These are phyloP conservation scores for Chlorella sp. DNA, from an alignment of 139 green algal species.

Conservation along the genomic window DNA sequence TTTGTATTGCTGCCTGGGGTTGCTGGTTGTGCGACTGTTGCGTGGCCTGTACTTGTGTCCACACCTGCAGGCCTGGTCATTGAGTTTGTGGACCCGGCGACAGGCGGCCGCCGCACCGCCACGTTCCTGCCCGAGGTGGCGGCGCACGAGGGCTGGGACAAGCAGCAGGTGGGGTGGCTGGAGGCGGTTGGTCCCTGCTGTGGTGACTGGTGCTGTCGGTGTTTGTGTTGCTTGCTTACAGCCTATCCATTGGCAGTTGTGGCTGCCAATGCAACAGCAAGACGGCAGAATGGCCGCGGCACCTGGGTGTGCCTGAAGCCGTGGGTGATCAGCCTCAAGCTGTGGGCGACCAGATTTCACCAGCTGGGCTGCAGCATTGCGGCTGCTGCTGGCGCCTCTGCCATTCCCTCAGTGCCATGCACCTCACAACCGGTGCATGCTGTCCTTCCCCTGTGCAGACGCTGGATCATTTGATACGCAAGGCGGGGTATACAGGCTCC, in stretches of 20 bases:
- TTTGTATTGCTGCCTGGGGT: too few relatives aligned
- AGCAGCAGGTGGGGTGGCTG: conserved; percentile 24
- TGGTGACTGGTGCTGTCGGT: background rate
- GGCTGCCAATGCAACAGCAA: background rate
- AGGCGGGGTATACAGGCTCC: conserved; percentile 33
- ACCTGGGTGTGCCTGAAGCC: too few relatives aligned
- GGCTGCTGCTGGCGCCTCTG: background rate
- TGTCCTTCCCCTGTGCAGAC: conserved; percentile 34
- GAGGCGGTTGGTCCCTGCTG: background rate
- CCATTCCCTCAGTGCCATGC: background rate
- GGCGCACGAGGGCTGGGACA: conserved; percentile 66
- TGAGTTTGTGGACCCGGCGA: conserved; percentile 69
- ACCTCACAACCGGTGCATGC: background rate
- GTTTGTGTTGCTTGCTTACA: background rate
- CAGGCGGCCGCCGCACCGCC: conserved; percentile 56
- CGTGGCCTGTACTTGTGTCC: background rate
- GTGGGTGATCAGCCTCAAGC: too few relatives aligned
- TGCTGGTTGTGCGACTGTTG: background rate
- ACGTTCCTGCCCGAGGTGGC: conserved; percentile 87
- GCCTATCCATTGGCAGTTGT: too few relatives aligned
- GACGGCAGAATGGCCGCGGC: too few relatives aligned
- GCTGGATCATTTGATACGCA: conserved; percentile 72
- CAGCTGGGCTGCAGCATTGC: background rate
- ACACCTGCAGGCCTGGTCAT: conserved; percentile 72
- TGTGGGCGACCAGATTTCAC: too few relatives aligned